These are phyloP conservation scores for Euphorbia celastroides DNA, from an alignment of 441 rosid genomes.

Conservation along the genomic window DNA sequence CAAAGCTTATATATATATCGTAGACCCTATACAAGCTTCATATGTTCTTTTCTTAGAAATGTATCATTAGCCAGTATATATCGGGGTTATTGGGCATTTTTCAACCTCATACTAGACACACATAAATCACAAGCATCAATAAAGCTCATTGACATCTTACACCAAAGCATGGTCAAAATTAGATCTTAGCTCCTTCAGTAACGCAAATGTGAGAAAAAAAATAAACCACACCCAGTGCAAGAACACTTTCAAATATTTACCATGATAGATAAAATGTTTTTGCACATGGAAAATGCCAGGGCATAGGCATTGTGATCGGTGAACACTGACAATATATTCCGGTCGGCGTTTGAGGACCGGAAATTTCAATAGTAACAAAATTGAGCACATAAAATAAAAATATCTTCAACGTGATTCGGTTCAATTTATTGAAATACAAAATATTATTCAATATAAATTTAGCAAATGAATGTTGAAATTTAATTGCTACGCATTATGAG, in stretches of 20 bases:
- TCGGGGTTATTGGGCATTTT: neutral
- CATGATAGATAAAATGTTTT: neutral
- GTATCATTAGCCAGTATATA: neutral
- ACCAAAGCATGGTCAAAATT: conserved; percentile 6
- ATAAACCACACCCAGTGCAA: neutral
- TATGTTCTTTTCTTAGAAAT: neutral
- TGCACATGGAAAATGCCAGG: too few species aligned
- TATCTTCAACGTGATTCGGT: too few species aligned
- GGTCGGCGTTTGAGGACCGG: too few species aligned
- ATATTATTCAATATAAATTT: too few species aligned
- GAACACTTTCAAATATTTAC: neutral
- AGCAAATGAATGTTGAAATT: too few species aligned
- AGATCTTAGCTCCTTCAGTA: neutral
- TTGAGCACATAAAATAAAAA: too few species aligned
- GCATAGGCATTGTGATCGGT: too few species aligned
- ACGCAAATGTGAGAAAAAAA: neutral
- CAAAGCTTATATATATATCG: neutral
- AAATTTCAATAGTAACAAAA: too few species aligned
- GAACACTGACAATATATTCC: too few species aligned
- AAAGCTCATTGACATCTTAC: neutral
- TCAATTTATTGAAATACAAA: too few species aligned
- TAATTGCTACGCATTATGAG: too few species aligned
- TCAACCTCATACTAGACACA: neutral
- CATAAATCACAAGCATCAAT: neutral
- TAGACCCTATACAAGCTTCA: neutral